Base-by-base conservation (phyloP, 1,284 basidiomycete species). In the Ustilago curta region DNA sequence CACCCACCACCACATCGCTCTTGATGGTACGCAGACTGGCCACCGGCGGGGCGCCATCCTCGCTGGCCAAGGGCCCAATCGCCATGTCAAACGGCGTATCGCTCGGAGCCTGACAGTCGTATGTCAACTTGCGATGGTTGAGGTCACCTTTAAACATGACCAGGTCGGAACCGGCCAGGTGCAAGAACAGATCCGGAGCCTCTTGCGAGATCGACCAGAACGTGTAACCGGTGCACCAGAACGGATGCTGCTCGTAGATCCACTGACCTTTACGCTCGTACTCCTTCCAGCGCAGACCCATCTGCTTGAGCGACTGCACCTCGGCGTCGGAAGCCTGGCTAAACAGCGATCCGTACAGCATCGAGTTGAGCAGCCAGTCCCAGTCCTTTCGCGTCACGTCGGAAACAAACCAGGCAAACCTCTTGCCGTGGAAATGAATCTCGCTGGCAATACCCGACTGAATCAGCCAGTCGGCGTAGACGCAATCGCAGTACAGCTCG, bases 361-460 rank as follows among this genome's bases (percentile, higher is more conserved):
- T 85, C 47, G 73, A 68, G 81, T 87, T 86, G 60, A 87, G 71
- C 49, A 87, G 85, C 95, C 96, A 99, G 71, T 93, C 89, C 94
- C 95, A 98, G 84, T 98, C 96, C 86, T 94, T 93, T 85, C 90
- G 91, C 43, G 95, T 97, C 27, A 98, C 96, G 84, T 98, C 96
- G n/a, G 92, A 94, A 42, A 86, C 85, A 70, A 81, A 82, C 79
- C 76, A 82, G 19, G 83, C 77, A 47, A 83, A 77, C 23, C 81
- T 72, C 71, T 84, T 96, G 57, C 94, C 93, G 84, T 96, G 96
- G 90, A 99, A 97, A 77, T 90, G 90, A 70, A 98, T 88, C 86
- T 94, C 88, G 57, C 87, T 91, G 43, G 93, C 94, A 48, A 95
- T 90, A 3, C 95, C 95, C 69, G 90, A 91, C 86, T 97, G 95